Evolutionary conservation across 2,329 filamentous ascomycete genomes (phyloP).

Genomic region (Knufia fluminis): DNA sequence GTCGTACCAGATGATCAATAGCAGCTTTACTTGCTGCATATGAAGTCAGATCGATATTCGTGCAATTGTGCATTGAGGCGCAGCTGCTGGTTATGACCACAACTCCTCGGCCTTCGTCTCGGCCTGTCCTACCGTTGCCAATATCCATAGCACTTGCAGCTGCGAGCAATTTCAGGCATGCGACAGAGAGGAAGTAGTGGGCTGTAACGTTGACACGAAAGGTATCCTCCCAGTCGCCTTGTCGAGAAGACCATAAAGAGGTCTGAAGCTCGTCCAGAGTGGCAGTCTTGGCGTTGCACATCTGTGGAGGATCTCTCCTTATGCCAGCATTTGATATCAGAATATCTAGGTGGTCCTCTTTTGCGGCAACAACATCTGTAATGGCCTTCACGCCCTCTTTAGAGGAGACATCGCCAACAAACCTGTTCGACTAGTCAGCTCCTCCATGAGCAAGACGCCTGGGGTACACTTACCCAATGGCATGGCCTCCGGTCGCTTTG

Average conservation of each 20-base stretch:
- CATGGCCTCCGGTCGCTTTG: constrained; percentile 29
- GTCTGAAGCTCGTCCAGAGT: constrained; percentile 35
- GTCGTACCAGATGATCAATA: constrained; percentile 42
- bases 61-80: constrained; percentile 45
- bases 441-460: neutral
- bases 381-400: constrained; percentile 34
- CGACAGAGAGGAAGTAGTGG: constrained; percentile 43
- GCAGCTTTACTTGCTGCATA: constrained; percentile 45
- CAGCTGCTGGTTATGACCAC: constrained; percentile 44
- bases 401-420: constrained; percentile 30
- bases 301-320: constrained; percentile 34
- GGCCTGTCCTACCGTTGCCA: constrained; percentile 24
- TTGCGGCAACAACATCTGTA: constrained; percentile 26
- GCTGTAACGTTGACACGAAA: constrained; percentile 43
- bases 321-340: constrained; percentile 44
- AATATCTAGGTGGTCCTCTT: constrained; percentile 38
- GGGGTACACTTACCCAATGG: constrained; percentile 28
- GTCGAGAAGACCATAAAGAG: constrained; percentile 39
- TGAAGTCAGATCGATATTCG: constrained; percentile 45
- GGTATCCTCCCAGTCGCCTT: constrained; percentile 38
- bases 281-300: constrained; percentile 38
- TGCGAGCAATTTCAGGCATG: constrained; percentile 37
- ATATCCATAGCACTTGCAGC: constrained; percentile 30
- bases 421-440: constrained; percentile 12
- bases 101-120: constrained; percentile 37